Percentiles rank a stretch among this genome's conserved stretches.
Evolutionary conservation across 2,329 filamentous ascomycete species (phyloP).

Genomic region (Orbilia blumenaviensis): DNA sequence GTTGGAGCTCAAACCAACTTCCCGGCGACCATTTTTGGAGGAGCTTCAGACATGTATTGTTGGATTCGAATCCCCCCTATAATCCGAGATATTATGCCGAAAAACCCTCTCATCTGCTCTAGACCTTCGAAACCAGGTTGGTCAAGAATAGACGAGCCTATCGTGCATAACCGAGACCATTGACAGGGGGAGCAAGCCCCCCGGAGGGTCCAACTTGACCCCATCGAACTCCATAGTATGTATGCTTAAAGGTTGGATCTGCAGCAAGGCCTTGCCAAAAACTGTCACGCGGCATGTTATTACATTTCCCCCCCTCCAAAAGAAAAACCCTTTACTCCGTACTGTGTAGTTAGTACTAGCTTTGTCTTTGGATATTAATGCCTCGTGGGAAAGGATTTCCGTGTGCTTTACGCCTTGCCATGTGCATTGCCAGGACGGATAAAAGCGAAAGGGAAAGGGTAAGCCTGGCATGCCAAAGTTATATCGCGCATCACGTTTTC

Average conservation of each 20-base stretch:
- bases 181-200: neutral
- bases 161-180: constrained; percentile 48
- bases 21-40: neutral
- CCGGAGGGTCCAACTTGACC: neutral
- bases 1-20: neutral
- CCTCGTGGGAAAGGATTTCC: constrained; percentile 38
- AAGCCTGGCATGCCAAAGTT: constrained; percentile 24
- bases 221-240: neutral
- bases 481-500: constrained; percentile 53
- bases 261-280: constrained; percentile 6
- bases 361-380: constrained; percentile 34
- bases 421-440: constrained; percentile 24
- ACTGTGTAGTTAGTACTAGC: neutral
- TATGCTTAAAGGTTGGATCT: constrained; percentile 13
- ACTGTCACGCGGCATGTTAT: constrained; percentile 25
- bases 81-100: constrained; percentile 49
- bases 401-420: neutral
- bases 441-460: constrained; percentile 46
- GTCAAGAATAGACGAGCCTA: constrained; percentile 36
- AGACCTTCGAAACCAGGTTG: constrained; percentile 24
- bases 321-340: neutral
- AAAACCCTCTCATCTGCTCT: constrained; percentile 10
- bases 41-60: neutral
- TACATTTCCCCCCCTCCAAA: constrained; percentile 2
- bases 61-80: constrained; percentile 31